These are phyloP conservation scores for Whalleya microplaca DNA, from an alignment of 2,329 filamentous ascomycete genomes.

Conservation along the genomic window DNA sequence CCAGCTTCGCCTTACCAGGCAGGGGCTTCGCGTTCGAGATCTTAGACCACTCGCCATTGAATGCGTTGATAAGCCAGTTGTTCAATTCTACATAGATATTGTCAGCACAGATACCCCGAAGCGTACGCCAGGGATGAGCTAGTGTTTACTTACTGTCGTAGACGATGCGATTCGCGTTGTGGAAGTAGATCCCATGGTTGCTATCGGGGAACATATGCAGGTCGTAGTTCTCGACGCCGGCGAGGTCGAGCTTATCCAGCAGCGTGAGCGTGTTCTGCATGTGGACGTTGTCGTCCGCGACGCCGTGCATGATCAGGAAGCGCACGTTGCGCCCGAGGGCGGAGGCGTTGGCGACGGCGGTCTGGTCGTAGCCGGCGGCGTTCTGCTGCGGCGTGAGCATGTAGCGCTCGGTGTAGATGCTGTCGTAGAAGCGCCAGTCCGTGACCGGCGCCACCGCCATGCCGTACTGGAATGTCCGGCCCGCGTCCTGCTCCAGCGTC, in stretches of 20 bases:
- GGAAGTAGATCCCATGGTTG: constrained; percentile 93
- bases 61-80: constrained; percentile 95
- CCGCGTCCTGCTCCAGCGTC: constrained; percentile 88
- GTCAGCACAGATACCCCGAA: constrained; percentile 37
- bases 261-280: constrained; percentile 91
- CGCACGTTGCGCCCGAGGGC: constrained; percentile 77
- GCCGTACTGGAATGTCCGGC: constrained; percentile 89
- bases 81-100: constrained; percentile 63
- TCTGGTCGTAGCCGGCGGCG: constrained; percentile 72
- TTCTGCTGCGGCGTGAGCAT: constrained; percentile 95
- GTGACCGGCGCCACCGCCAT: constrained; percentile 99
- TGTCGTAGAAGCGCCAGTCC: constrained; percentile 95
- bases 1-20: constrained; percentile 28
- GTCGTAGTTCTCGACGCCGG: constrained; percentile 88
- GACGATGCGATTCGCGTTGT: constrained; percentile 88
- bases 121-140: background rate
- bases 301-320: constrained; percentile 94
- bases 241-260: constrained; percentile 83
- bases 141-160: constrained; percentile 76
- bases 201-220: constrained; percentile 96
- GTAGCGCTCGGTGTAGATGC: constrained; percentile 92
- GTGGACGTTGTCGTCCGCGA: constrained; percentile 97
- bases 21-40: constrained; percentile 53
- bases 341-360: constrained; percentile 73
- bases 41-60: constrained; percentile 92